Conservation (phyloP, 306 rosid genomes). For the Rubus parviflorus region DNA sequence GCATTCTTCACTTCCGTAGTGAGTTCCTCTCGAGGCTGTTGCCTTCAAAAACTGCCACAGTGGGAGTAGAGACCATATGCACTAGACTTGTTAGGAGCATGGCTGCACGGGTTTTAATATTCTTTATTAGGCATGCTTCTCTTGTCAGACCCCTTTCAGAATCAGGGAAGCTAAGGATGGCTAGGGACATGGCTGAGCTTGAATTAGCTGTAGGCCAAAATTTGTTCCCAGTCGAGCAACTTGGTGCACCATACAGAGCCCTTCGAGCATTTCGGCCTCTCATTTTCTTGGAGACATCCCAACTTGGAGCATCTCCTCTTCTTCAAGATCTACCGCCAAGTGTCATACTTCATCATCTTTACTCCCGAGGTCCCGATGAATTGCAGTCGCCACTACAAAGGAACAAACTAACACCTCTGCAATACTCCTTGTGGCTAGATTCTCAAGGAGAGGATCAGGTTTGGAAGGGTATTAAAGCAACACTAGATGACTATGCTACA, state of each 20-base stretch:
- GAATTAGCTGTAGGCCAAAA: conserved; percentile 96
- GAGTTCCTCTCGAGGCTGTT: conserved; percentile 79
- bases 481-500: conserved; percentile 85
- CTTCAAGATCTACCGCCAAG: conserved; percentile 93
- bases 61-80: conserved; percentile 75
- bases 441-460: conserved; percentile 98
- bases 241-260: conserved; percentile 92
- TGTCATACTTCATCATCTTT: conserved; percentile 89
- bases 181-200: conserved; percentile 98
- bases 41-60: conserved; percentile 53
- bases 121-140: conserved; percentile 96
- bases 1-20: conserved; percentile 87
- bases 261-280: conserved; percentile 97
- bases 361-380: conserved; percentile 84
- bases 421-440: conserved; percentile 95
- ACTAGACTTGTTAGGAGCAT: conserved; percentile 90
- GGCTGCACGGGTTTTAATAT: conserved; percentile 90
- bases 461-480: conserved; percentile 93
- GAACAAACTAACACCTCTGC: conserved; percentile 78
- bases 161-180: conserved; percentile 98
- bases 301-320: conserved; percentile 80
- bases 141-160: conserved; percentile 98
- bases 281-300: conserved; percentile 93
- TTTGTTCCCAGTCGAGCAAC: conserved; percentile 92
- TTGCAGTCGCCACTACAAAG: conserved; percentile 93